Conservation (phyloP, 129 eudicot species). For the Arctium minus region DNA sequence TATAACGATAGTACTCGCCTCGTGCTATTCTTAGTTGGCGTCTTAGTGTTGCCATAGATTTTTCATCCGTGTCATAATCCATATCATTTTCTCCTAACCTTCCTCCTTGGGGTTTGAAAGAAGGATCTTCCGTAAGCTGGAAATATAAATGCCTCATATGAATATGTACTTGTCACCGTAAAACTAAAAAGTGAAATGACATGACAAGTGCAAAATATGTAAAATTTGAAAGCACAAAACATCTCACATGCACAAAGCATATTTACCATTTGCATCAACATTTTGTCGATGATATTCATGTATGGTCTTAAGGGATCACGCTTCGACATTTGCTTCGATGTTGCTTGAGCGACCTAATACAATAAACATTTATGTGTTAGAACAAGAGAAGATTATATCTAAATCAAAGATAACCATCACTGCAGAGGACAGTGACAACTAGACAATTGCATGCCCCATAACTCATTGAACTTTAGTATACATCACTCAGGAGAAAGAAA, state of each 20-base stretch:
- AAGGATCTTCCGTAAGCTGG: constrained; percentile 82
- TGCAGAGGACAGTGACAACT: not conserved
- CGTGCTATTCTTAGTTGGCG: constrained; percentile 77
- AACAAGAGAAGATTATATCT: not conserved
- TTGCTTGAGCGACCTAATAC: constrained; percentile 89
- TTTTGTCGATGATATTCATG: constrained; percentile 79
- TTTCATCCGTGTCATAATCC: constrained; percentile 90
- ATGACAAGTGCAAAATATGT: not conserved
- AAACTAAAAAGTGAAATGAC: not conserved
- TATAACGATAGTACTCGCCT: constrained; percentile 75
- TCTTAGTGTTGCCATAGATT: constrained; percentile 82
- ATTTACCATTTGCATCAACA: constrained; percentile 74
- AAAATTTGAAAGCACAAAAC: not conserved
- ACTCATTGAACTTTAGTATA: not conserved
- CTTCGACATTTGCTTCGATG: constrained; percentile 93
- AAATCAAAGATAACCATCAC: not conserved
- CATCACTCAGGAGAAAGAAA: not conserved
- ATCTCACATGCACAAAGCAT: not conserved
- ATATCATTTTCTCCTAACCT: constrained; percentile 91
- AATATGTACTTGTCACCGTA: not conserved
- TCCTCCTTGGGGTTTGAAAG: constrained; percentile 98
- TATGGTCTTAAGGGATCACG: constrained; percentile 90
- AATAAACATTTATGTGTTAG: constrained; percentile 10
- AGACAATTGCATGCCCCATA: not conserved
- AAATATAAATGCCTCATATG: not conserved